These are phyloP conservation scores for Roridomyces roridus DNA, from an alignment of 768 basidiomycete species.

Conservation along the genomic window DNA sequence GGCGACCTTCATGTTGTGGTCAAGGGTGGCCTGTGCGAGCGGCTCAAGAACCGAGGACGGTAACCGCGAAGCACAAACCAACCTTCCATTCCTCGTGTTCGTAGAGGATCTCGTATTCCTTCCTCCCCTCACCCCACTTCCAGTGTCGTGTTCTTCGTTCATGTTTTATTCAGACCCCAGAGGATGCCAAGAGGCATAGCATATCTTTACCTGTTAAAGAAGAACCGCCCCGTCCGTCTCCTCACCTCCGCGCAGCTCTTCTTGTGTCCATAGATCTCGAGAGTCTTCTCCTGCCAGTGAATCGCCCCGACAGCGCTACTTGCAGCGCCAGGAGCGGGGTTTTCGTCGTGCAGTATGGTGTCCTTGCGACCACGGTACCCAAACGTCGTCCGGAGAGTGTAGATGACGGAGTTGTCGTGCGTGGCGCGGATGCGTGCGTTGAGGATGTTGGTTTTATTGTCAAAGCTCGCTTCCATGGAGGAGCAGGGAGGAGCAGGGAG, in stretches of 20 bases:
- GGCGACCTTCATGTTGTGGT: conserved; percentile 37
- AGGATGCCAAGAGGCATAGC: not conserved
- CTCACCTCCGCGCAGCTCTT: conserved; percentile 48
- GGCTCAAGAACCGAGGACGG: not conserved
- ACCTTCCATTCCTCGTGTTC: conserved; percentile 57
- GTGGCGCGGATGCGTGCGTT: conserved; percentile 47
- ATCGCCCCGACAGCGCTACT: conserved; percentile 48
- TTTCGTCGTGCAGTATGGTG: conserved; percentile 54
- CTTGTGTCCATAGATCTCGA: conserved; percentile 51
- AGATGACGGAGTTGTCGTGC: conserved; percentile 52
- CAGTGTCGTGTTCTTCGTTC: conserved; percentile 45
- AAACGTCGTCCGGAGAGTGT: conserved; percentile 49
- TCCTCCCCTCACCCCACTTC: conserved; percentile 49
- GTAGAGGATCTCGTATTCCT: conserved; percentile 51
- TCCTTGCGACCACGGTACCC: conserved; percentile 48
- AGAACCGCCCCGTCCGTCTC: conserved; percentile 43
- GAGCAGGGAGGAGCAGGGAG: not conserved
- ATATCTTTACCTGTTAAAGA: conserved; percentile 27
- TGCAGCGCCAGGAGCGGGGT: conserved; percentile 44
- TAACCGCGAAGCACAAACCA: conserved; percentile 17
- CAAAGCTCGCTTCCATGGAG: conserved; percentile 57
- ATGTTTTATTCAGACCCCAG: conserved; percentile 7
- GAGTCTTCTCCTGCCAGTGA: conserved; percentile 55
- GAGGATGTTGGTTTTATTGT: conserved; percentile 56
- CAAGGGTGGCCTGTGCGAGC: conserved; percentile 23